phyloP scores from a whole-genome alignment of 495 filamentous ascomycete genomes.

The Lasiosphaeria ovina region DNA sequence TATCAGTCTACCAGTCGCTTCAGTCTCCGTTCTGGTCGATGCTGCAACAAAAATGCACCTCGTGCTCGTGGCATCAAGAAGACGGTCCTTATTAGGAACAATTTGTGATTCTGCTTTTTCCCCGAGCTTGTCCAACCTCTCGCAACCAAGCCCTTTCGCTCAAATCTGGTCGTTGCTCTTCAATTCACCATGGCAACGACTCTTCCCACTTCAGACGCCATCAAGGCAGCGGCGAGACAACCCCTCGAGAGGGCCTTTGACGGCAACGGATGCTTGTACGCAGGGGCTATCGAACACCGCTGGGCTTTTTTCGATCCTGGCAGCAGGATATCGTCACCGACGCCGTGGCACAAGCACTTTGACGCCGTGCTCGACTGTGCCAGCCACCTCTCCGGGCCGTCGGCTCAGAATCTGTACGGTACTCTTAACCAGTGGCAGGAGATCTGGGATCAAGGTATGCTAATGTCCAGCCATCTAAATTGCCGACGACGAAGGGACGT shows the following conservation, averaged over 20 bases:
- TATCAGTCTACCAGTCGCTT: too few species aligned
- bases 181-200: neutral
- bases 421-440: neutral
- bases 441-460: slow-evolving; percentile 2
- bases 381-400: neutral
- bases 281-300: neutral
- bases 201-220: neutral
- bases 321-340: neutral
- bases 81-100: too few species aligned
- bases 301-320: neutral
- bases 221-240: neutral
- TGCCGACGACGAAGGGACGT: neutral
- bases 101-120: too few species aligned
- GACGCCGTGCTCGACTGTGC: neutral
- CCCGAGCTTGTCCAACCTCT: too few species aligned
- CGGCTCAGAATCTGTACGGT: neutral
- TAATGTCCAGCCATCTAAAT: neutral
- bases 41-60: too few species aligned
- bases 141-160: neutral
- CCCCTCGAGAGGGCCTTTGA: slow-evolving; percentile 1
- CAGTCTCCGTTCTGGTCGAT: too few species aligned
- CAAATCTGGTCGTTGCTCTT: neutral
- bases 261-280: neutral
- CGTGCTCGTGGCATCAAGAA: too few species aligned
- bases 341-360: slow-evolving; percentile 2